Conservation (phyloP, 2,329 filamentous ascomycete genomes). For the Fusarium torreyae region DNA sequence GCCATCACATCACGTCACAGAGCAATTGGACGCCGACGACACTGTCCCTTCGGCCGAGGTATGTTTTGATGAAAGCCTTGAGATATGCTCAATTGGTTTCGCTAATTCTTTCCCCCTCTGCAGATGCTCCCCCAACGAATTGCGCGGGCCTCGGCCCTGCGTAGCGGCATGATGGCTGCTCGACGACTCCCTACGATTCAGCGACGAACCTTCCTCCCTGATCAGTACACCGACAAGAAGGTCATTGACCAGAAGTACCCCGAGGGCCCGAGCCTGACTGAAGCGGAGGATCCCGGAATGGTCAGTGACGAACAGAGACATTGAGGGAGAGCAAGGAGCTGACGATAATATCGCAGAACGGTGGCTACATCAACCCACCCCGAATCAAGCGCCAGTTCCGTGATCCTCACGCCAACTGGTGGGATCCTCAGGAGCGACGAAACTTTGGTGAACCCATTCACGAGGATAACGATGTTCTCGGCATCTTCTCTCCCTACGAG, state of each 20-base stretch:
- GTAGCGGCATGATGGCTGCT: conserved; percentile 61
- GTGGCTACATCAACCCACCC: conserved; percentile 85
- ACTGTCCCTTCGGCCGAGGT: conserved; percentile 54
- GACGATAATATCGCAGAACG: conserved; percentile 72
- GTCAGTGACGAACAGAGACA: conserved; percentile 60
- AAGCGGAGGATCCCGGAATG: conserved; percentile 77
- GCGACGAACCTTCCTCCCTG: conserved; percentile 71
- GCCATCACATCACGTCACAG: conserved; percentile 51
- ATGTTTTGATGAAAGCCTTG: conserved; percentile 13
- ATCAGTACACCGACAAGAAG: conserved; percentile 62
- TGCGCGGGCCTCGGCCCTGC: conserved; percentile 64
- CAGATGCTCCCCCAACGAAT: conserved; percentile 76
- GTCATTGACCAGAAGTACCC: conserved; percentile 68
- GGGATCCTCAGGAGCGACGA: conserved; percentile 96
- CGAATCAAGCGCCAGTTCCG: conserved; percentile 90
- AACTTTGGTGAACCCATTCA: conserved; percentile 98
- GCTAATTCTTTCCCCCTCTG: conserved; percentile 24
- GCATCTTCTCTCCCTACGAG: conserved; percentile 89
- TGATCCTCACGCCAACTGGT: conserved; percentile 94
- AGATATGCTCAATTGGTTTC: conserved; percentile 23
- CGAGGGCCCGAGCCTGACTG: conserved; percentile 63
- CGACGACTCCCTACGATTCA: conserved; percentile 69
- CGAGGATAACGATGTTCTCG: conserved; percentile 94
- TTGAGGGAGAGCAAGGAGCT: conserved; percentile 35
- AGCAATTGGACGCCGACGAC: conserved; percentile 57